A percentile compares a stretch with the other conserved stretches of the same genome.
phyloP scores from a whole-genome alignment of 23 red algal genomes.

The Cyanidioschyzon merolae region DNA sequence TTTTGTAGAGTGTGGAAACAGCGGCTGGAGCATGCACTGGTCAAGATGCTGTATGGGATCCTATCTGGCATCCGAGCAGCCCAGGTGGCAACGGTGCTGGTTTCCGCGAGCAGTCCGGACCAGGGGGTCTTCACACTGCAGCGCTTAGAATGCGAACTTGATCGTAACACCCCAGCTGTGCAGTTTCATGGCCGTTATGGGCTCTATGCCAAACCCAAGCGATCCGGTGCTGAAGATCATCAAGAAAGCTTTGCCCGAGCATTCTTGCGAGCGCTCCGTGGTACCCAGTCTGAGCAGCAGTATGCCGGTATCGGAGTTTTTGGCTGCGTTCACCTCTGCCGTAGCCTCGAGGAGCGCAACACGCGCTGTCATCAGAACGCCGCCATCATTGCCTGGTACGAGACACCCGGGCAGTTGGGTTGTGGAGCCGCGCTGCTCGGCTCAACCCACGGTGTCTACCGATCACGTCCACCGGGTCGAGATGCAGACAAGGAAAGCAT shows the following conservation, averaged over 20 bases:
- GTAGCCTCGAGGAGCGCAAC: not conserved
- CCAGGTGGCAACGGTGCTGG: not conserved
- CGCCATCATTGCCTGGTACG: not conserved
- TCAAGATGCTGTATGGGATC: no score
- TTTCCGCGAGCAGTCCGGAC: not conserved
- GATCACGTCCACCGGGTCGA: not conserved
- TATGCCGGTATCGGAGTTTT: slow-evolving; percentile 1
- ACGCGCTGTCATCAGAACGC: not conserved
- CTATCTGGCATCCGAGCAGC: not conserved
- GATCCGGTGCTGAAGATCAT: not conserved
- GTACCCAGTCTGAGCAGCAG: not conserved
- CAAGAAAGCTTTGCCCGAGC: not conserved
- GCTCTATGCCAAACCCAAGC: not conserved
- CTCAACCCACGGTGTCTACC: not conserved
- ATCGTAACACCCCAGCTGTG: not conserved
- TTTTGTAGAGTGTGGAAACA: no score
- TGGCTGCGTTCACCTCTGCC: not conserved
- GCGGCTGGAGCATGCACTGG: no score
- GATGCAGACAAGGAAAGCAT: not conserved
- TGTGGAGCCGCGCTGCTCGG: not conserved
- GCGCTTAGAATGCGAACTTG: not conserved
- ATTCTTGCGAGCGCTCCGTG: not conserved
- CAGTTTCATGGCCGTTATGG: not conserved
- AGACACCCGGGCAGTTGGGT: not conserved
- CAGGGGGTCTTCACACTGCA: not conserved